These are phyloP conservation scores for Sugiyamaella chiloensis DNA, from an alignment of 805 yeast genomes.

Conservation along the genomic window DNA sequence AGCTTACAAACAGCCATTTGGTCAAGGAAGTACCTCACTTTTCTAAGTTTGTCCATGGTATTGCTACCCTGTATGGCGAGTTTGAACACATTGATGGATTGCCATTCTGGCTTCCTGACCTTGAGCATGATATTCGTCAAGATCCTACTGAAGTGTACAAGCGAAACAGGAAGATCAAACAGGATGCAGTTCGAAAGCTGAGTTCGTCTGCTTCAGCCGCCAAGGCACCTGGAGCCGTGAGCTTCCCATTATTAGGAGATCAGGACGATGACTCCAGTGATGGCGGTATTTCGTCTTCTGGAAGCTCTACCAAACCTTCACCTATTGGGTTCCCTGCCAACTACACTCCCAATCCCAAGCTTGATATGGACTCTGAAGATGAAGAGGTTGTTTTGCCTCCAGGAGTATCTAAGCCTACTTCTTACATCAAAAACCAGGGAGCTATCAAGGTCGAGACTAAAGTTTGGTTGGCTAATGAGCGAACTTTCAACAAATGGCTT, in stretches of 20 bases:
- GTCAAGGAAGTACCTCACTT: conserved; percentile 94
- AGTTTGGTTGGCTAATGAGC: conserved; percentile 97
- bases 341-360: conserved; percentile 16
- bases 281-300: conserved; percentile 24
- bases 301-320: not conserved
- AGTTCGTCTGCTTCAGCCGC: not conserved
- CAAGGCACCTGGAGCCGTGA: conserved; percentile 35
- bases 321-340: conserved; percentile 10
- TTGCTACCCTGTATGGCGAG: conserved; percentile 81
- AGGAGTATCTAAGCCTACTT: conserved; percentile 81
- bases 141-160: conserved; percentile 78
- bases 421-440: conserved; percentile 80
- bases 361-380: conserved; percentile 60
- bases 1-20: conserved; percentile 73
- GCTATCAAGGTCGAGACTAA: conserved; percentile 94
- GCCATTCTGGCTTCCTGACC: conserved; percentile 93
- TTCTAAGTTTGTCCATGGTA: conserved; percentile 90
- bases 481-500: conserved; percentile 95
- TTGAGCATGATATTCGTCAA: conserved; percentile 69
- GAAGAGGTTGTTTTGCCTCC: conserved; percentile 83
- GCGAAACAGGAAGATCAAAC: conserved; percentile 47
- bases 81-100: conserved; percentile 85
- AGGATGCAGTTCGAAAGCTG: conserved; percentile 7
- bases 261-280: conserved; percentile 54
- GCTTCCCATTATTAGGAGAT: conserved; percentile 46